These are phyloP conservation scores for Aspergillus viridinutans DNA, from an alignment of 2,329 filamentous ascomycete species.

Conservation along the genomic window DNA sequence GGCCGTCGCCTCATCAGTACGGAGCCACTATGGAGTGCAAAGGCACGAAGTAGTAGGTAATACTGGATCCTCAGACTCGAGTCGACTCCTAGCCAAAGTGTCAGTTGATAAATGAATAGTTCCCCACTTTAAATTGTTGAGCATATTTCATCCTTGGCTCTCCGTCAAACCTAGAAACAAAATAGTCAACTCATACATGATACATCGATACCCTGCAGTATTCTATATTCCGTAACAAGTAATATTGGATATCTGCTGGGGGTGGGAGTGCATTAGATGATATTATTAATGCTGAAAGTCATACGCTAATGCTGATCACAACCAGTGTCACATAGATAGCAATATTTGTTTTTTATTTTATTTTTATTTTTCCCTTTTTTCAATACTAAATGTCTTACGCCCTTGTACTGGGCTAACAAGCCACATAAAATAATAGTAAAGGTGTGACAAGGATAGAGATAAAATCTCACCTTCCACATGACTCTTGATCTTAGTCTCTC, in stretches of 20 bases:
- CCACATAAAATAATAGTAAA: background rate
- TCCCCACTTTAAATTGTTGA: background rate
- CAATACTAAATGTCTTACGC: background rate
- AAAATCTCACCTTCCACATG: background rate
- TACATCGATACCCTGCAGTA: background rate
- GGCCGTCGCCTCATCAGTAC: background rate
- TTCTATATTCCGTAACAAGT: background rate
- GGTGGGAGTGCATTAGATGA: too few species aligned
- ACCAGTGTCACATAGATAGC: background rate
- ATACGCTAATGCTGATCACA: background rate
- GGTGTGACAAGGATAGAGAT: background rate
- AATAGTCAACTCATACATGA: background rate
- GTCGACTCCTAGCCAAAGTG: background rate
- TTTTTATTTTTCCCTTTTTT: background rate
- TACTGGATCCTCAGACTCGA: background rate
- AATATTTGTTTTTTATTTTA: background rate
- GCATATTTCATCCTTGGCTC: background rate
- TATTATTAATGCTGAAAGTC: too few species aligned
- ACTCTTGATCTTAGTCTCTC: background rate
- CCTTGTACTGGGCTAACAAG: background rate
- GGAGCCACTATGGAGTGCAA: too few species aligned
- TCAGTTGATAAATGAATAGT: background rate
- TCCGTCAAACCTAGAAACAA: background rate
- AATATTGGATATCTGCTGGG: background rate
- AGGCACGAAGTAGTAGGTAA: background rate